These are phyloP conservation scores for Leptographium lundbergii DNA, from an alignment of 2,329 filamentous ascomycete species.

Conservation along the genomic window DNA sequence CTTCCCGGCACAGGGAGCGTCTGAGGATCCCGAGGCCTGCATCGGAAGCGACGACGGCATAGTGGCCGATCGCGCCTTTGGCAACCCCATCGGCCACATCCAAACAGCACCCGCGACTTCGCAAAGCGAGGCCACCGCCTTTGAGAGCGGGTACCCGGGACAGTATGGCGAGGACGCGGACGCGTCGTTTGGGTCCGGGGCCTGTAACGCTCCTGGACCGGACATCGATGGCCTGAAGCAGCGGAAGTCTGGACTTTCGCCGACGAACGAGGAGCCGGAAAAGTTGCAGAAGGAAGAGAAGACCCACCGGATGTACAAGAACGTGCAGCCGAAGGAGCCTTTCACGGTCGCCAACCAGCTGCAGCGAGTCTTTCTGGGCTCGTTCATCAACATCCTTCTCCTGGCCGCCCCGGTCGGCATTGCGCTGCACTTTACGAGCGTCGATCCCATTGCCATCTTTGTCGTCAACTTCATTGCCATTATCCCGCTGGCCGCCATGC, in stretches of 20 bases:
- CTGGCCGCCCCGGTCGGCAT: constrained; percentile 71
- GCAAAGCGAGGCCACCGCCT: neutral
- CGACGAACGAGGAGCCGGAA: constrained; percentile 5
- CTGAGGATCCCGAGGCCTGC: constrained; percentile 15
- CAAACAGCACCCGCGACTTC: constrained; percentile 15
- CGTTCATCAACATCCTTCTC: constrained; percentile 77
- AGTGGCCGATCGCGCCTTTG: constrained; percentile 10
- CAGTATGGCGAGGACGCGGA: neutral
- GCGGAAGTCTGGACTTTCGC: constrained; percentile 13
- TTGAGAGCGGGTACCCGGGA: neutral
- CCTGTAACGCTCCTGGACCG: neutral
- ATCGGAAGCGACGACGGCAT: constrained; percentile 20
- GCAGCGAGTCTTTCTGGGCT: constrained; percentile 62
- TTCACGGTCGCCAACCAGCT: constrained; percentile 55
- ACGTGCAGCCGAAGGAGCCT: constrained; percentile 35
- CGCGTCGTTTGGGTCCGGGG: constrained; percentile 1
- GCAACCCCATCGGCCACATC: constrained; percentile 22
- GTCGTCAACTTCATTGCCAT: constrained; percentile 91
- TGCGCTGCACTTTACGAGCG: constrained; percentile 42
- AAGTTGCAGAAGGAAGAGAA: constrained; percentile 24
- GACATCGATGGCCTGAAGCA: constrained; percentile 11
- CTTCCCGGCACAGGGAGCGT: constrained; percentile 10
- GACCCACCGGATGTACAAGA: constrained; percentile 28
- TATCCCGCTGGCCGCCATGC: constrained; percentile 70
- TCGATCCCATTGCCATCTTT: constrained; percentile 56